These are phyloP conservation scores for Scytalidium sp. DNA, from an alignment of 2,329 filamentous ascomycete species.

Conservation along the genomic window DNA sequence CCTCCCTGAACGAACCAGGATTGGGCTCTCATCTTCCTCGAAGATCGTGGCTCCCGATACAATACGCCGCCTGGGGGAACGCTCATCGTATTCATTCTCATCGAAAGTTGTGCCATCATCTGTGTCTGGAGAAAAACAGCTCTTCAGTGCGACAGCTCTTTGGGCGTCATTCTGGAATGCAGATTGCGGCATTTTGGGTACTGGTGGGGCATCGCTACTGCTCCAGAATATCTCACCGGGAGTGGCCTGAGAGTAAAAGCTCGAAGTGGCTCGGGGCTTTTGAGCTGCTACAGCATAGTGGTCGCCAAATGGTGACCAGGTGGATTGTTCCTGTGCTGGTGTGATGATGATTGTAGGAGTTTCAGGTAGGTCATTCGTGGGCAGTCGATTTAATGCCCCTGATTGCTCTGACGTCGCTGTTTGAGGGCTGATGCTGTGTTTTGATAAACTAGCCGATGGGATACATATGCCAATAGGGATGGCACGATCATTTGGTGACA, in stretches of 20 bases:
- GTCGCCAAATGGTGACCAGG: constrained; percentile 25
- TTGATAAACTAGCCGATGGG: constrained; percentile 47
- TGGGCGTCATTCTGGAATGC: constrained; percentile 21
- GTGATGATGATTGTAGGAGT: constrained; percentile 52
- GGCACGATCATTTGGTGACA: constrained; percentile 67
- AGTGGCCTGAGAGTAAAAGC: constrained; percentile 56
- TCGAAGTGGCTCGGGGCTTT: constrained; percentile 16
- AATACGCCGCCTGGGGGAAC: constrained; percentile 17
- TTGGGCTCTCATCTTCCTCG: constrained; percentile 61
- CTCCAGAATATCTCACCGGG: constrained; percentile 21
- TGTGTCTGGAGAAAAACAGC: constrained; percentile 27
- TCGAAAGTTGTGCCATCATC: constrained; percentile 24
- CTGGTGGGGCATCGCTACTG: constrained; percentile 49
- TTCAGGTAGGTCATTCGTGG: constrained; percentile 16
- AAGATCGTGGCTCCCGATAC: constrained; percentile 59
- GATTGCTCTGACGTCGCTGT: constrained; percentile 28
- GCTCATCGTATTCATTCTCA: constrained; percentile 15
- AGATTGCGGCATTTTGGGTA: constrained; percentile 51
- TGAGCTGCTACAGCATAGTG: constrained; percentile 9
- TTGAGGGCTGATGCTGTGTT: constrained; percentile 49
- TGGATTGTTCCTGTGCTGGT: constrained; percentile 39
- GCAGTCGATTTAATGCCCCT: constrained; percentile 12
- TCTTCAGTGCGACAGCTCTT: constrained; percentile 20
- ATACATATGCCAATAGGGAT: constrained; percentile 72
- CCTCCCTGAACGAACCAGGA: constrained; percentile 34